A percentile compares a stretch with the other conserved stretches of the same genome.
Conservation (phyloP, 306 rosid species). For the Coriaria nepalensis region DNA sequence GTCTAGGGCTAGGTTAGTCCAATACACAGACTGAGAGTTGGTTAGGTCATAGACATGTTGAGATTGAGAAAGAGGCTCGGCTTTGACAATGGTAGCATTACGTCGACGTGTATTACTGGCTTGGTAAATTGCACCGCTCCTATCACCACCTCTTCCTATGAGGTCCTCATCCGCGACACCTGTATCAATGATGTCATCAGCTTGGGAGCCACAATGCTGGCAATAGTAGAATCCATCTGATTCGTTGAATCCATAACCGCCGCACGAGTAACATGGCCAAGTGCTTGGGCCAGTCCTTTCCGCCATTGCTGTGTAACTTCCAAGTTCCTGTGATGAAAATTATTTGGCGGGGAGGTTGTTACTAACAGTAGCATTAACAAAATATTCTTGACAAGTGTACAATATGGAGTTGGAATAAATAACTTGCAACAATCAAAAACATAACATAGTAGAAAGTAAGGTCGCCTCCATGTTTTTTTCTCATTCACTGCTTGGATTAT, state of each 20-base stretch:
- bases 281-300: constrained; percentile 24
- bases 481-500: no score
- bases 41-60: constrained; percentile 18
- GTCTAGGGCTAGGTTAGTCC: constrained; percentile 23
- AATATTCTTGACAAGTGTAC: no score
- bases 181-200: constrained; percentile 41
- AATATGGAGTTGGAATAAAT: no score
- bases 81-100: constrained; percentile 14
- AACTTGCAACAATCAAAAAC: no score
- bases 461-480: no score
- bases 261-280: constrained; percentile 41
- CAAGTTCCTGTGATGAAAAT: neutral
- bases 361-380: constrained; percentile 5
- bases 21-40: constrained; percentile 18
- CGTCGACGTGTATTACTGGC: constrained; percentile 38
- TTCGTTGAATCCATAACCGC: constrained; percentile 31
- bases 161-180: constrained; percentile 56
- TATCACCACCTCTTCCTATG: constrained; percentile 20
- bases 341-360: neutral
- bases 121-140: constrained; percentile 35
- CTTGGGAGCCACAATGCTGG: constrained; percentile 36
- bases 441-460: no score
- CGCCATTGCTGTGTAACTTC: no score
- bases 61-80: constrained; percentile 39
- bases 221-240: constrained; percentile 65